These are phyloP conservation scores for Cucumis sativus DNA, from an alignment of 306 rosid species.

Conservation along the genomic window Cucumber_9930_V3 NC_026658.2:4485001-4485500, in stretches of 20 bases:
- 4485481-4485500: not conserved
- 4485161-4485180: conserved; percentile 72
- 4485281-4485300: conserved; percentile 38
- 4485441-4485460: not conserved
- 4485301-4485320: not conserved
- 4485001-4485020: conserved; percentile 11
- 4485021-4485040: conserved; percentile 9
- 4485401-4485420: not conserved
- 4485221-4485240: conserved; percentile 73
- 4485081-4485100: conserved; percentile 22
- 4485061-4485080: not conserved
- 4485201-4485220: conserved; percentile 95
- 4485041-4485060: conserved; percentile 9
- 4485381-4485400: not conserved
- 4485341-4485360: not conserved
- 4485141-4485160: conserved; percentile 46
- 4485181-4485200: conserved; percentile 92
- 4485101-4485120: conserved; percentile 19
- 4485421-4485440: not conserved
- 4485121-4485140: conserved; percentile 6
- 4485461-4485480: not conserved
- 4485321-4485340: not conserved
- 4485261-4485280: conserved; percentile 99
- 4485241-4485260: conserved; percentile 89
- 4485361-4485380: not conserved